Percentiles rank a stretch among this genome's conserved stretches.
Evolutionary conservation across 495 filamentous ascomycete genomes (phyloP).

Genomic region (Talaromyces nanjingensis): DNA sequence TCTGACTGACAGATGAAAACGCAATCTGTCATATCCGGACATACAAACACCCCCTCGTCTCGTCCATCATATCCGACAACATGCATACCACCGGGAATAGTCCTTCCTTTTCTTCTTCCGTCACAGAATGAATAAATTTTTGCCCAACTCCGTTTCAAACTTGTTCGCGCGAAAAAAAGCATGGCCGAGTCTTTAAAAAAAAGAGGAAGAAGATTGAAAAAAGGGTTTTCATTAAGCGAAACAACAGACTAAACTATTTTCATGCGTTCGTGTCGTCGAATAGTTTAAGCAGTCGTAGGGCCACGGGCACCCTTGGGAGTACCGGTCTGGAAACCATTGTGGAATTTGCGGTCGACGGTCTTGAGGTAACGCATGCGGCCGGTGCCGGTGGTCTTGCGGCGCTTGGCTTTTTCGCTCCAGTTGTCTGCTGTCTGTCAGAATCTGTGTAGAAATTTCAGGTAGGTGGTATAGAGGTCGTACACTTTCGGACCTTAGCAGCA

Average conservation of each 20-base stretch:
- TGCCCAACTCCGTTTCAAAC: slow-evolving; percentile 6
- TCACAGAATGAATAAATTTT: slow-evolving; percentile 1
- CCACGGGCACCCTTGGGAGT: slow-evolving; percentile 79
- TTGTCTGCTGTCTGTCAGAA: slow-evolving; percentile 58
- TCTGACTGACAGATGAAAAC: neutral
- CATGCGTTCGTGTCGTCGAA: neutral
- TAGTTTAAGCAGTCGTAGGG: slow-evolving; percentile 39
- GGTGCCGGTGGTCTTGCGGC: slow-evolving; percentile 97
- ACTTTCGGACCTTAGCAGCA: slow-evolving; percentile 92
- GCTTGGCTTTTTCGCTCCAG: slow-evolving; percentile 99
- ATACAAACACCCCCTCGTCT: neutral
- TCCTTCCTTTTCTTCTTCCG: neutral
- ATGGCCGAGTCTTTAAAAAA: neutral
- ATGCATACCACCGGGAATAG: neutral
- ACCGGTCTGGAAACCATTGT: slow-evolving; percentile 93
- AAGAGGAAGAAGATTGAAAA: neutral
- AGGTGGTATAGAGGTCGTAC: slow-evolving; percentile 54
- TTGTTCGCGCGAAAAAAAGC: neutral
- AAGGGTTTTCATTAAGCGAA: slow-evolving; percentile 2
- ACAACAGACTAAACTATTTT: neutral
- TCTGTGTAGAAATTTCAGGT: slow-evolving; percentile 21
- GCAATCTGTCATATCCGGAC: neutral
- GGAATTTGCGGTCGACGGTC: slow-evolving; percentile 80
- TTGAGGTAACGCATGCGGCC: slow-evolving; percentile 91
- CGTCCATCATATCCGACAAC: neutral